These are phyloP conservation scores for Pestalotiopsis fici DNA, from an alignment of 2,329 filamentous ascomycete species.

Conservation along the genomic window DNA sequence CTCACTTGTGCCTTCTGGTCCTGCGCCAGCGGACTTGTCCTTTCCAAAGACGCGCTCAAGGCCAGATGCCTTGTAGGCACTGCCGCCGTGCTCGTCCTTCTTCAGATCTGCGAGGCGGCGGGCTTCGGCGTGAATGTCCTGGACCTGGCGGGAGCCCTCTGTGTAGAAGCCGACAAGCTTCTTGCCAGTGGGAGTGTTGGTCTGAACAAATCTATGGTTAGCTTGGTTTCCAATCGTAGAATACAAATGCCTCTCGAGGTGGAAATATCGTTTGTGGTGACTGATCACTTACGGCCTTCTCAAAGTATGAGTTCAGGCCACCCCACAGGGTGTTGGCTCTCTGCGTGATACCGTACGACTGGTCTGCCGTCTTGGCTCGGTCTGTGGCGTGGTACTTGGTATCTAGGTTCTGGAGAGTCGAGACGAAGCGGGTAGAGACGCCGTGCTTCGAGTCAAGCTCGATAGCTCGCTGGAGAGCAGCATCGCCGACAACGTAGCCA, in stretches of 20 bases:
- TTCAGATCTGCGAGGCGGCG: conserved; percentile 86
- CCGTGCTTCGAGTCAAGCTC: conserved; percentile 89
- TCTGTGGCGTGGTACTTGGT: conserved; percentile 85
- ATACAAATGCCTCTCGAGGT: background rate
- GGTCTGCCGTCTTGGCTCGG: conserved; percentile 80
- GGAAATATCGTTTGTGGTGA: no score
- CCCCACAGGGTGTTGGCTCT: conserved; percentile 66
- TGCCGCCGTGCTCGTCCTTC: conserved; percentile 63
- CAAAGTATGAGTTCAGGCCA: conserved; percentile 85
- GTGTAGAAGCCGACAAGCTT: conserved; percentile 88
- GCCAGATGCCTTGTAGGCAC: conserved; percentile 60
- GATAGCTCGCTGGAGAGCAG: conserved; percentile 79
- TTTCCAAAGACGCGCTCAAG: conserved; percentile 60
- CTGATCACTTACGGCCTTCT: conserved; percentile 64
- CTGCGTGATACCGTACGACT: conserved; percentile 78
- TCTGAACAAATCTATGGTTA: conserved; percentile 15
- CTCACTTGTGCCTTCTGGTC: conserved; percentile 21
- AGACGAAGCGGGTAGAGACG: conserved; percentile 78
- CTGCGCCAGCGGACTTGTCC: conserved; percentile 36
- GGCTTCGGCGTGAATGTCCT: conserved; percentile 92
- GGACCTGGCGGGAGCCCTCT: conserved; percentile 81
- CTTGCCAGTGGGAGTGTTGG: conserved; percentile 83
- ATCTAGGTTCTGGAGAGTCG: conserved; percentile 76
- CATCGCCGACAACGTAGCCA: conserved; percentile 80
- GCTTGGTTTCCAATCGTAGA: background rate